Percentiles rank a stretch among this genome's conserved stretches.
phyloP scores from a whole-genome alignment of 257 asterid genomes.

The Gentiana macrophylla region DNA sequence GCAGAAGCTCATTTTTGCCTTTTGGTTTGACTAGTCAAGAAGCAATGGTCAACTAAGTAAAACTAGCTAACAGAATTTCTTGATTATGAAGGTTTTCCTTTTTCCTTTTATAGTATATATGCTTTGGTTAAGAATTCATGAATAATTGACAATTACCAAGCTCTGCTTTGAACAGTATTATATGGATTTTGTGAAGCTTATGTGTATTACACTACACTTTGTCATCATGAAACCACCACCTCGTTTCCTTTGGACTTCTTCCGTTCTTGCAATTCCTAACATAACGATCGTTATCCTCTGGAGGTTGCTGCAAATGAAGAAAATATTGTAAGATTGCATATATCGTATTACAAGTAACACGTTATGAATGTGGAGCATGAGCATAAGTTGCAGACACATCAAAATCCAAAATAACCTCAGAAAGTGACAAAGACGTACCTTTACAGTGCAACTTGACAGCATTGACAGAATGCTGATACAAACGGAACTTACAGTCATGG shows the following conservation, averaged over 20 bases:
- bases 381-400: neutral
- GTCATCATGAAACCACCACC: slow-evolving; percentile 99
- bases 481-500: slow-evolving; percentile 95
- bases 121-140: neutral
- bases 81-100: slow-evolving; percentile 9
- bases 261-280: slow-evolving; percentile 92
- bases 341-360: neutral
- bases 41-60: slow-evolving; percentile 8
- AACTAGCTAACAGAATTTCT: slow-evolving; percentile 4
- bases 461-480: slow-evolving; percentile 98
- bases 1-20: slow-evolving; percentile 9
- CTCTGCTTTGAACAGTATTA: slow-evolving; percentile 5
- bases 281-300: slow-evolving; percentile 91
- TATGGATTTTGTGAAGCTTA: slow-evolving; percentile 5
- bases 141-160: slow-evolving; percentile 10
- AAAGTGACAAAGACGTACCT: slow-evolving; percentile 37
- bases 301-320: slow-evolving; percentile 69
- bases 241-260: slow-evolving; percentile 95
- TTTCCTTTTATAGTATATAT: slow-evolving; percentile 1
- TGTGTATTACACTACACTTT: slow-evolving; percentile 89
- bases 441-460: slow-evolving; percentile 83
- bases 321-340: neutral
- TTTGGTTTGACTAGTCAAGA: slow-evolving; percentile 17
- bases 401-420: neutral
- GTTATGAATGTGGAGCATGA: too few species aligned